Conservation (phyloP, 1,139 yeast genomes). For the Candida sp. region DNA sequence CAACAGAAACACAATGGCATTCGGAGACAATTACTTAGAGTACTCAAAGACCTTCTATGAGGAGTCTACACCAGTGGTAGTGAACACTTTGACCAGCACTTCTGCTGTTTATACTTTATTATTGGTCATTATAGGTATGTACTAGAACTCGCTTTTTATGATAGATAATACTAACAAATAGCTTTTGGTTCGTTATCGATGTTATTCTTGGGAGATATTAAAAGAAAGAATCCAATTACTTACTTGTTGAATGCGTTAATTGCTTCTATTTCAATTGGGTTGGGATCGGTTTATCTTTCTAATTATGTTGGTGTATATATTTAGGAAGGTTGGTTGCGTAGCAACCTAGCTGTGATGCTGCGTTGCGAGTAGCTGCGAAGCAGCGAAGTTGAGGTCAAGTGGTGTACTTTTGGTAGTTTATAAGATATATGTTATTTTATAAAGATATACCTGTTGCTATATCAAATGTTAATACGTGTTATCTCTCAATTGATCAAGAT, state of each 20-base stretch:
- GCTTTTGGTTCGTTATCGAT: conserved; percentile 36
- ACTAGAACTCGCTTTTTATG: background rate
- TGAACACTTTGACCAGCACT: conserved; percentile 11
- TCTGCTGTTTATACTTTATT: conserved; percentile 15
- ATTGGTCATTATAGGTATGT: conserved; percentile 15
- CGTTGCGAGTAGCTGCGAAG: no score
- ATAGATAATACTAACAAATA: conserved; percentile 4
- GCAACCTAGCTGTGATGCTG: no score
- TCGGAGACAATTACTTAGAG: conserved; percentile 31
- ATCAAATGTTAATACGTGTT: no score
- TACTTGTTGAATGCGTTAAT: conserved; percentile 29
- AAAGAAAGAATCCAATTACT: conserved; percentile 22
- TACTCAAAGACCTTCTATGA: conserved; percentile 19
- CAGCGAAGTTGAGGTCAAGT: no score
- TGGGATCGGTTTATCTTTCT: conserved; percentile 34
- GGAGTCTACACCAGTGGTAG: conserved; percentile 23
- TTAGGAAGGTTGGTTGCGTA: conserved; percentile 9
- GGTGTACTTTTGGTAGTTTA: no score
- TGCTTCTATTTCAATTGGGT: conserved; percentile 39
- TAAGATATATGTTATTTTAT: no score
- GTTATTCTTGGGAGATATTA: conserved; percentile 34
- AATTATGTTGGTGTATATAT: conserved; percentile 46
- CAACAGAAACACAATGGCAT: conserved; percentile 12
- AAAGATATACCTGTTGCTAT: no score
- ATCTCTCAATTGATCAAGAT: no score